Base-by-base conservation (phyloP, 1,284 basidiomycete species). In the Cutaneotrichosporon mucoides region DNA sequence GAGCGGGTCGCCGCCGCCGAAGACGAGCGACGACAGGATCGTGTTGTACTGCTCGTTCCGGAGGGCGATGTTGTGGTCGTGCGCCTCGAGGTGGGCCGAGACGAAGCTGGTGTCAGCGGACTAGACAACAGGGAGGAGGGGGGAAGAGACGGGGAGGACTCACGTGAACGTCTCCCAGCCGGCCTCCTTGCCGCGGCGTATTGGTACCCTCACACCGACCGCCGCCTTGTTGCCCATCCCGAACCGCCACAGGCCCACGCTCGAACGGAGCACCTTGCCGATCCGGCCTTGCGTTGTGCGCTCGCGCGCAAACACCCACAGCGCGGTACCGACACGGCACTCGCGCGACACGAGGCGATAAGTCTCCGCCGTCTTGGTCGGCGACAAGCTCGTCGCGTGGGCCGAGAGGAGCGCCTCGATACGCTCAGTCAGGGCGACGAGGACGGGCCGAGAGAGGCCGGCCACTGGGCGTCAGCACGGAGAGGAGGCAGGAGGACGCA, bases 211-310 rank as follows among this genome's bases (percentile, higher is more conserved):
- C 41, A 92, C 83, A 13, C 90, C 94, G 2, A 96, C 92, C 0
- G 90, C 94, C 34, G 92, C 92, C 78, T 99, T 99, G 80, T 98
- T 98, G 10, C 92, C 92, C 89, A 98, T 89, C 1, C 81, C 82
- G 33, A 79, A 70, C 51, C 79, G 79, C 61, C 71, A 77, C 9
- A 78, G 58, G 1, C 75, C 76, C 8, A 76, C 49, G 16, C 57
- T 68, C 4, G 67, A 40, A 1, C 56, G 68, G 9, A 68, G 57
- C 8, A 69, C 56, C 56, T 70, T 71, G 13, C 71, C 77, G 35
- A 76, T 54, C 35, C 66, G 62, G 2, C 67, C 70, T 0, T 33
- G 35, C 37, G 71, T 64, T 0, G 76, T 76, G 24, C 53, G 58
- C 34, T 76, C 71, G 46, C 73, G 69, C 3, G 70, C 74, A 62